Conservation (phyloP, 2,329 filamentous ascomycete species). For the Metarhizium anisopliae region DNA sequence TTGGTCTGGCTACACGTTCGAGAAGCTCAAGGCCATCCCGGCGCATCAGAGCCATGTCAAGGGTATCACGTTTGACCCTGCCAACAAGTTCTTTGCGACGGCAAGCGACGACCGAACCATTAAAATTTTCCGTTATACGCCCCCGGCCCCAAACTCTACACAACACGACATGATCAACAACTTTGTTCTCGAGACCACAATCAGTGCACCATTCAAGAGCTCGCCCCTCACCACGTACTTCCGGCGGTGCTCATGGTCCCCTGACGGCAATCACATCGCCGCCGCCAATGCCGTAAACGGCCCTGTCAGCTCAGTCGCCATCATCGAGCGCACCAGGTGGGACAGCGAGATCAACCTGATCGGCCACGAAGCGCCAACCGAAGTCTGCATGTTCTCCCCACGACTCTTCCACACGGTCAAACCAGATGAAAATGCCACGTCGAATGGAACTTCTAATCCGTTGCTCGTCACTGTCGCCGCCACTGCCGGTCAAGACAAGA, state of each 20-base stretch:
- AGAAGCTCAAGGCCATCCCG: conserved; percentile 89
- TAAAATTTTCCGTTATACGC: conserved; percentile 91
- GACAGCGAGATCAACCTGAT: conserved; percentile 96
- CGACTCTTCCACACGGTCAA: conserved; percentile 72
- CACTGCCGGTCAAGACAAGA: conserved; percentile 94
- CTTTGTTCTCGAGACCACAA: conserved; percentile 89
- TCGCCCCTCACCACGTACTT: conserved; percentile 97
- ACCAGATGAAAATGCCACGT: conserved; percentile 43
- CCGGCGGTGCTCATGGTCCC: conserved; percentile 92
- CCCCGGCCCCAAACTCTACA: conserved; percentile 82
- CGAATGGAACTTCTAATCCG: conserved; percentile 32
- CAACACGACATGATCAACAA: conserved; percentile 95
- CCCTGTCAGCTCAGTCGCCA: conserved; percentile 92
- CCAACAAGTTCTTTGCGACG: conserved; percentile 98
- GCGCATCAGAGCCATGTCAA: conserved; percentile 97
- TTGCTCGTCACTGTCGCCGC: conserved; percentile 84
- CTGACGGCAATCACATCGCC: conserved; percentile 93
- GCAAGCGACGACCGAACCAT: conserved; percentile 95
- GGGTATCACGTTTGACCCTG: conserved; percentile 95
- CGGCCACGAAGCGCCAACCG: conserved; percentile 91
- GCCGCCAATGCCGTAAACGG: conserved; percentile 96
- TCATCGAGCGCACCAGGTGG: conserved; percentile 87
- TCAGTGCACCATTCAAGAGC: conserved; percentile 76
- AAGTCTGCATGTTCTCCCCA: conserved; percentile 95
- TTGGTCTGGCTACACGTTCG: conserved; percentile 96